Base-by-base conservation (phyloP, 192 early-diverging fungal genomes). In the Coemansia sp. region DNA sequence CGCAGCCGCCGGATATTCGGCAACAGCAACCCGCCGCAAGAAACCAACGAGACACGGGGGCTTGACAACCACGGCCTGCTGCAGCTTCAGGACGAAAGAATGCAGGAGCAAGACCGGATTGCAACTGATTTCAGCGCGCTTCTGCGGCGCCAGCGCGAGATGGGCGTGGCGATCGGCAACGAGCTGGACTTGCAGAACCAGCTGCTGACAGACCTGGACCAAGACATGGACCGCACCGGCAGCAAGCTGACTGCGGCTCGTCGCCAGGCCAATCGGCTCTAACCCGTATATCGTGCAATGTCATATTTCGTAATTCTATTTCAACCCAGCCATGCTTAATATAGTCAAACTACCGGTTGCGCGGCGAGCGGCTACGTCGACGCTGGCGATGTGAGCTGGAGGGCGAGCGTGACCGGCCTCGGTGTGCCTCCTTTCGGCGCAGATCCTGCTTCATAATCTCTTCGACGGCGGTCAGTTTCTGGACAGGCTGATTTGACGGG, bases 121-220 rank as follows among this genome's bases (percentile, higher is more conserved):
- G 85, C 94, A 5, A 83, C 87, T 7, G 82, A 87, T n/a, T 85
- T 98, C 30, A 85, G 84, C 24, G 58, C 82, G 16, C 87, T 95
- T 23, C 60, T 98, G 54, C 75, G 80, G 40, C 81, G 94, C 42
- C 96, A 98, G 67, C 85, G 86, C 59, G 85, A 95, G 60, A 84
- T 98, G 72, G 94, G 95, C 14, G 46, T 86, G 51, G 84, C 89
- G 14, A 97, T 98, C 54, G 87, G 89, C 19, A 68, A 93, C 18
- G 96, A 98, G 71, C 79, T 98, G 29, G 95, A 97, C 49, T 70
- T 86, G 62, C 96, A 98, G 62, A 98, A 91, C 77, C 84, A 89
- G 63, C 47, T 97, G 60, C 65, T 98, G 62, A 86, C 86, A 27
- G 93, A 97, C 54, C 62, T 98, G 8, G 91, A 91, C 58, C 78